Evolutionary conservation across 108 stramenopile species (phyloP), one percentile per base, ranked within the genome.

Genomic region (Seminavis robusta): DNA sequence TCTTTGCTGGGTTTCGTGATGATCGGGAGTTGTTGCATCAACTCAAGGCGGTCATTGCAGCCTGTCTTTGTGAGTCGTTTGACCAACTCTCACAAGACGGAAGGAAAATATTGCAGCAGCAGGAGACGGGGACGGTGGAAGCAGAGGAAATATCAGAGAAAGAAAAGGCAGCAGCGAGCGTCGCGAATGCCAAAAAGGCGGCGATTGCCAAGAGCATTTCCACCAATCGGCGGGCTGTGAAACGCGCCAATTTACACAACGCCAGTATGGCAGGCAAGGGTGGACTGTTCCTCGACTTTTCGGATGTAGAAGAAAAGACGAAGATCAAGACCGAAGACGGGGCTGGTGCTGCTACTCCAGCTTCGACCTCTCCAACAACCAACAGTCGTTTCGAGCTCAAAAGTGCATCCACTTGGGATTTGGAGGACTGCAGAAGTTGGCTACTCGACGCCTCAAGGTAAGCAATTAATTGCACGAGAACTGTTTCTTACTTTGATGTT

Each of bases 1-100:
- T 94, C 15, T 94, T 91, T 72, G 89, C 93, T 15, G 85, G 81
- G 8, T 94, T 89, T 76, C 89, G 93, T 61, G 93, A 94, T 43
- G 93, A 94, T 74, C 79, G 88, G 31, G 93, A 94, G 53, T 60
- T 88, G 69, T 81, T 94, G 13, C 93, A 94, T 50, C 77, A 81
- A 52, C 84, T 77, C 56, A 79, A 84, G 47, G 76, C 26, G 19
- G 53, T 55, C 24, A 38, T 59, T 38, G 88, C 86, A 0, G 92
- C 88, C 13, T 94, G 92, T 71, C 47, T 94, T 25, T 76, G 81
- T 50, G 86, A 85, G 55, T 77, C 92, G 4, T 94, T 94, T 73
- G 86, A 94, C 46, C 75, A 90, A 50, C 53, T 90, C 30, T 79
- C 79, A 33, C 44, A 53, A 33, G 83, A 69, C 41, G 92, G 92